Evolutionary conservation across 106 monocot genomes (phyloP), one percentile per base, ranked within the genome.

Genomic region (Acanthochlamys bracteata): DNA sequence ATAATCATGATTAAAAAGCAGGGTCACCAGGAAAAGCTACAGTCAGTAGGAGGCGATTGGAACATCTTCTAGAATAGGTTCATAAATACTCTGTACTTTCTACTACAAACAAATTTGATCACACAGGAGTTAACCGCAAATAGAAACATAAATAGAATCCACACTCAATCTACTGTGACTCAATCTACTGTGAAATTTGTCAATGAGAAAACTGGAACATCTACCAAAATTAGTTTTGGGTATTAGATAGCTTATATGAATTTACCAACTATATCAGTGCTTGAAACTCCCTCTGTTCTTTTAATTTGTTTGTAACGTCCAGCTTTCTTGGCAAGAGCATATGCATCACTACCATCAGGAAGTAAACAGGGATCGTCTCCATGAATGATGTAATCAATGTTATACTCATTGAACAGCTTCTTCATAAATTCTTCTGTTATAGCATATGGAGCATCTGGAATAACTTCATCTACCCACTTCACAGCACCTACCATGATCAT

Each of bases 341-440:
- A 95, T 59, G 95, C 95, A 84, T 95, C 95, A 61, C 82, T 84
- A 59, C 95, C 95, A 84, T 88, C 88, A 15, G 88, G 88, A 33
- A 88, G 83, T 60, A 88, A 74, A 25, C 88, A 88, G 63, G 88
- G 88, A 65, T 88, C 88, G 67, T 88, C 88, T 12, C 88, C 88
- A 78, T 88, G 88, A 51, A 88, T 88, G 61, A 88, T 88, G 64
- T 88, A 88, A 57, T 88, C 88, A 57, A 88, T 88, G 17, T 80
- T 69, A 68, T 83, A 81, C 66, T 88, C 83, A 51, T 79, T 80
- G 63, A 88, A 88, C 59, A 88, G 57, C 59, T 84, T 95, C 24
- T 84, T 67, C 95, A 95, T 95, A 60, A 95, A 95, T n/a, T 87
- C 84, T 65, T 95, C 90, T 11, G 90, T 90, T 66, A 95, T 95